These are phyloP conservation scores for Ehretia macrophylla DNA, from an alignment of 257 asterid species.

Conservation along the genomic window DNA sequence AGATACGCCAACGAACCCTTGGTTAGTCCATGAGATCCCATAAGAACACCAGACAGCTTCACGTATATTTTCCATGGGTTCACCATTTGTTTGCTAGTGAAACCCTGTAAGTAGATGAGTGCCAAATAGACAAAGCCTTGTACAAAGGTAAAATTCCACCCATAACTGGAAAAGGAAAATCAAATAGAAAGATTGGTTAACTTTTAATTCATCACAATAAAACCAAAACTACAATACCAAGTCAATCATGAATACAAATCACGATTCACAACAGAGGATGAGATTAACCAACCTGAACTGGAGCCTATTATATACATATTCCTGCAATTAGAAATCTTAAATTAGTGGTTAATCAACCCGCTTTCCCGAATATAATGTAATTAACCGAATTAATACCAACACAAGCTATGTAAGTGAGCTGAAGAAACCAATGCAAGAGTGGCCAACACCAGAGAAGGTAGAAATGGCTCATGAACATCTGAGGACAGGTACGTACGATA, in stretches of 20 bases:
- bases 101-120: conserved; percentile 68
- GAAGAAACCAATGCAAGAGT: too few relatives aligned
- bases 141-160: conserved; percentile 89
- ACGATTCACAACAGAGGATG: not conserved
- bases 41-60: conserved; percentile 81
- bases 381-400: not conserved
- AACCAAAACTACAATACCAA: too few relatives aligned
- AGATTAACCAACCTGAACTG: conserved; percentile 50
- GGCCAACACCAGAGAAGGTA: too few relatives aligned
- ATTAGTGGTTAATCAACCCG: conserved; percentile 25
- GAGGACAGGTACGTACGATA: too few relatives aligned
- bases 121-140: conserved; percentile 89
- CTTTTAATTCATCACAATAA: not conserved
- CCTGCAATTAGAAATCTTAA: conserved; percentile 43
- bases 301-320: conserved; percentile 80
- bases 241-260: not conserved
- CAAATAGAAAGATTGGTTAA: not conserved
- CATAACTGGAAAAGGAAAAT: conserved; percentile 56
- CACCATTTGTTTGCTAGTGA: conserved; percentile 90
- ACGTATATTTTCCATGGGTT: conserved; percentile 87
- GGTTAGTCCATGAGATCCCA: conserved; percentile 96
- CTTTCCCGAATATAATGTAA: conserved; percentile 12
- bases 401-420: too few relatives aligned
- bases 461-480: too few relatives aligned
- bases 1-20: conserved; percentile 92